Conservation (phyloP, 371 early-diverging fungal genomes). For the Circinella minor region DNA sequence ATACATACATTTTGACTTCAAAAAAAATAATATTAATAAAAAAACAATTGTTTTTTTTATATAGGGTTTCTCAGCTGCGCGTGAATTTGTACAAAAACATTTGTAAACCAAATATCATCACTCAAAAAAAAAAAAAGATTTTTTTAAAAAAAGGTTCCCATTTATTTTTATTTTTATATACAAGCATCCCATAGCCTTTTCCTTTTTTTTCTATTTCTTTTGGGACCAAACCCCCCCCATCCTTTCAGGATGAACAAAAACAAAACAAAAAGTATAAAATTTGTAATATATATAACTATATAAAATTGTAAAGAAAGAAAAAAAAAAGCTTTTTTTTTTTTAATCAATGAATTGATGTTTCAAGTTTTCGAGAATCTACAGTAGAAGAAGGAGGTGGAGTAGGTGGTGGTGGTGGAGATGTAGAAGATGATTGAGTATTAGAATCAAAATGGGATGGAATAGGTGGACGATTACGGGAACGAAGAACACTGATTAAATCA, state of each 20-base stretch:
- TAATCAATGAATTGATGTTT: conserved; percentile 4
- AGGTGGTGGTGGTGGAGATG: background rate
- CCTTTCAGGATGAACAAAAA: background rate
- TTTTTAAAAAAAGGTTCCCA: background rate
- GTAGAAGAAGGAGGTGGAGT: background rate
- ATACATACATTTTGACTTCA: background rate
- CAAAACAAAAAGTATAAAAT: background rate
- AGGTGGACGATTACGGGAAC: conserved; percentile 28
- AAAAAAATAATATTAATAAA: background rate
- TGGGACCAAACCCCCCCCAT: no score
- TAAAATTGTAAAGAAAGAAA: background rate
- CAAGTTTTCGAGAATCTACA: conserved; percentile 5
- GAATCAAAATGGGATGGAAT: conserved; percentile 16
- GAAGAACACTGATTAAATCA: conserved; percentile 20
- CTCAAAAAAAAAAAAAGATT: background rate
- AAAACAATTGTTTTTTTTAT: background rate
- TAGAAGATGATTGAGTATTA: conserved; percentile 9
- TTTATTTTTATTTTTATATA: background rate
- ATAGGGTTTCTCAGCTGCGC: conserved; percentile 24
- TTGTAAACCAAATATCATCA: conserved; percentile 14
- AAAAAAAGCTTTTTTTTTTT: background rate
- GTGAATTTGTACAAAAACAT: conserved; percentile 31
- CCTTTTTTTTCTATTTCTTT: no score
- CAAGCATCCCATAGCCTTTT: background rate
- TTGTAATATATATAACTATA: background rate